Evolutionary conservation across 106 monocot genomes (phyloP).

Genomic region (Allium sativum): DNA sequence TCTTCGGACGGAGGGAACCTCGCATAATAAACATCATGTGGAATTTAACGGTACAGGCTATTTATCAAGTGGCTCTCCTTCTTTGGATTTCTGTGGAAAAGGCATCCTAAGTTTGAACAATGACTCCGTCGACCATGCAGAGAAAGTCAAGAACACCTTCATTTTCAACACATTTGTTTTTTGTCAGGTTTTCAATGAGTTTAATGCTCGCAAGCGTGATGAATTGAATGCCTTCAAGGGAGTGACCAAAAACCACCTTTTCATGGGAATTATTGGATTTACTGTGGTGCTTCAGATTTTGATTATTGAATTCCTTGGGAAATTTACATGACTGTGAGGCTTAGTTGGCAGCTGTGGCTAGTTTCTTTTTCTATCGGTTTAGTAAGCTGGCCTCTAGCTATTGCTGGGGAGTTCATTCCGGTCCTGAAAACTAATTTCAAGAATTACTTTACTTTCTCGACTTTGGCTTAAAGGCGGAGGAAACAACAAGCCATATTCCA

Average conservation of each 20-base stretch:
- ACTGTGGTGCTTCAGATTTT: slow-evolving; percentile 75
- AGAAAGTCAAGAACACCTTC: slow-evolving; percentile 56
- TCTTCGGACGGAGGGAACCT: too few species aligned
- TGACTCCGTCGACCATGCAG: slow-evolving; percentile 30
- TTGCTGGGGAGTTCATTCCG: too few species aligned
- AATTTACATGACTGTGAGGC: slow-evolving; percentile 62
- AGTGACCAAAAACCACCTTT: slow-evolving; percentile 60
- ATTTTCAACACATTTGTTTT: slow-evolving; percentile 5
- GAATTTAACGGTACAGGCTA: slow-evolving; percentile 60
- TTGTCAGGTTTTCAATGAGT: slow-evolving; percentile 85
- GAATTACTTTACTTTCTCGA: too few species aligned
- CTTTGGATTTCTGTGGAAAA: slow-evolving; percentile 38
- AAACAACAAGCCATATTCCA: too few species aligned
- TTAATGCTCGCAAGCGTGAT: slow-evolving; percentile 92
- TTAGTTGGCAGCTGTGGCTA: slow-evolving; percentile 77
- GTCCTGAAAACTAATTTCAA: too few species aligned
- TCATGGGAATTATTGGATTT: slow-evolving; percentile 66
- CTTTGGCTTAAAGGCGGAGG: too few species aligned
- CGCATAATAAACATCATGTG: slow-evolving; percentile 90
- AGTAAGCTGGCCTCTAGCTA: too few species aligned
- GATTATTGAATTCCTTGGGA: slow-evolving; percentile 88
- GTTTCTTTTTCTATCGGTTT: slow-evolving; percentile 18
- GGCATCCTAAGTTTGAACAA: slow-evolving; percentile 29
- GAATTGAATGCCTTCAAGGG: slow-evolving; percentile 73
- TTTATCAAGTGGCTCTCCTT: slow-evolving; percentile 48